Evolutionary conservation across 78 protist species (phyloP).

Genomic region (Isochrysis galbana): DNA sequence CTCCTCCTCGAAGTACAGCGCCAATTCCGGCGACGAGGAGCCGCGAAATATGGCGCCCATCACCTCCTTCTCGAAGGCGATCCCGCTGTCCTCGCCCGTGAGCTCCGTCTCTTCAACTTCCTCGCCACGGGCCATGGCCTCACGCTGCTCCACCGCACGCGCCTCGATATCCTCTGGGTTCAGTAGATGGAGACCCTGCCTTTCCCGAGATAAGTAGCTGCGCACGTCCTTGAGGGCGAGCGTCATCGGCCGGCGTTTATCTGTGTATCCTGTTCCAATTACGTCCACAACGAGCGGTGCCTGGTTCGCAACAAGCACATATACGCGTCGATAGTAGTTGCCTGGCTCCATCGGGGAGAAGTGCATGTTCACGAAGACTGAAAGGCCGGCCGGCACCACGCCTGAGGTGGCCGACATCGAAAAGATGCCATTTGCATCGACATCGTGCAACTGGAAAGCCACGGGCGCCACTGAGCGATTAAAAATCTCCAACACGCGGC

Average conservation of each 20-base stretch:
- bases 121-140: neutral
- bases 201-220: neutral
- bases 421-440: neutral
- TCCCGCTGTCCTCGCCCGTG: neutral
- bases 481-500: neutral
- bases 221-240: neutral
- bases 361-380: neutral
- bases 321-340: slow-evolving; percentile 26
- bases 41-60: neutral
- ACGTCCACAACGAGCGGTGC: neutral
- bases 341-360: neutral
- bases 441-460: neutral
- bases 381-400: neutral
- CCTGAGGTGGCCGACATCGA: neutral
- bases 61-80: neutral
- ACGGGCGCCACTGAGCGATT: neutral
- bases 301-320: neutral
- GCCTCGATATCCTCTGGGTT: neutral
- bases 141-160: neutral
- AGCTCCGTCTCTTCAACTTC: neutral
- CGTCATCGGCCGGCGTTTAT: neutral
- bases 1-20: neutral
- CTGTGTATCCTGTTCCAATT: neutral
- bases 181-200: neutral
- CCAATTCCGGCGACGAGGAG: neutral